Evolutionary conservation across 2,329 filamentous ascomycete genomes (phyloP).

Genomic region (Dactylellina cionopaga): DNA sequence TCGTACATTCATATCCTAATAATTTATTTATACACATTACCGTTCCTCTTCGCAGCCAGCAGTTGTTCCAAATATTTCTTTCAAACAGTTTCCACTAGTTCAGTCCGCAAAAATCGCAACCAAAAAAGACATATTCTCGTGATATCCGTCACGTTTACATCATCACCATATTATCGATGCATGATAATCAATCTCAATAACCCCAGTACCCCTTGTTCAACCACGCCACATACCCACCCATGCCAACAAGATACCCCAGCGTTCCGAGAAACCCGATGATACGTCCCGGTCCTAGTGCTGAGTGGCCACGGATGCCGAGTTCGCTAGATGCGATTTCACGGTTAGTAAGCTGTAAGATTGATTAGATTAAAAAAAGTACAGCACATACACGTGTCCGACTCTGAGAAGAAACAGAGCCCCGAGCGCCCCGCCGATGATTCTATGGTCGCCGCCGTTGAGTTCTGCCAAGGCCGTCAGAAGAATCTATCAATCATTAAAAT

Average conservation of each 20-base stretch:
- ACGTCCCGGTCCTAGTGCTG: slow-evolving; percentile 37
- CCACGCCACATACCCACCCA: slow-evolving; percentile 46
- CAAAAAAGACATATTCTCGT: too few species aligned
- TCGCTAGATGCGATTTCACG: slow-evolving; percentile 8
- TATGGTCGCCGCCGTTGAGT: slow-evolving; percentile 27
- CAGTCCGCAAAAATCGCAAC: too few species aligned
- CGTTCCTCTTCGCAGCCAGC: too few species aligned
- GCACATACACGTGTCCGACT: slow-evolving; percentile 45
- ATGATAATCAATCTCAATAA: slow-evolving; percentile 5
- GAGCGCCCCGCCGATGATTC: slow-evolving; percentile 14
- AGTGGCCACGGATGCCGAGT: slow-evolving; percentile 18
- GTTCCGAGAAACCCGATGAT: slow-evolving; percentile 51
- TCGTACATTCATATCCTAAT: too few species aligned
- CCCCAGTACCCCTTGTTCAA: slow-evolving; percentile 36
- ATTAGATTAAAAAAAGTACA: too few species aligned
- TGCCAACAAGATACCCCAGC: slow-evolving; percentile 36
- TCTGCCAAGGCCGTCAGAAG: slow-evolving; percentile 43
- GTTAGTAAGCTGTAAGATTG: background rate
- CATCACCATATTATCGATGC: too few species aligned
- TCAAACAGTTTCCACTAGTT: too few species aligned
- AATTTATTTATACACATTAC: too few species aligned
- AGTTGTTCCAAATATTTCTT: too few species aligned
- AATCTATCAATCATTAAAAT: too few species aligned
- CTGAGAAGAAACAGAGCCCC: slow-evolving; percentile 31
- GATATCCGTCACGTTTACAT: background rate